Conservation (phyloP, 306 rosid genomes). For the Acacia confusa region DNA sequence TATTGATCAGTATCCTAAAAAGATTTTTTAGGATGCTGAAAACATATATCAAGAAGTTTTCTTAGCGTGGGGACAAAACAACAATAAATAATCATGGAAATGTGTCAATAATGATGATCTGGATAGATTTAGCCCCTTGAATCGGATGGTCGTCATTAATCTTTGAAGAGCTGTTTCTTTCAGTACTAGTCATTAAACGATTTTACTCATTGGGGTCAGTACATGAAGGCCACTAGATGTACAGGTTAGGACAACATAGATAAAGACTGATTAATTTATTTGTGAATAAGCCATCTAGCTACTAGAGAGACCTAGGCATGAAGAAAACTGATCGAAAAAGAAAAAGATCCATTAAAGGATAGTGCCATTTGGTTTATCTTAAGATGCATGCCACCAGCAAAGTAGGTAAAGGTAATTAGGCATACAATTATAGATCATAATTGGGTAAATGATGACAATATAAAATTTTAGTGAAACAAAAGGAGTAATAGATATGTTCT, state of each 20-base stretch:
- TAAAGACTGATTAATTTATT: slow-evolving; percentile 21
- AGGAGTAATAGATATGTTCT: not conserved
- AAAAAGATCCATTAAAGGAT: not conserved
- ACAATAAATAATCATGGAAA: not conserved
- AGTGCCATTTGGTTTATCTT: not conserved
- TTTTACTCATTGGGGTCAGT: not conserved
- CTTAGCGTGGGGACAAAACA: not conserved
- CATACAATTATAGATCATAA: not conserved
- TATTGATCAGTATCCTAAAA: no score
- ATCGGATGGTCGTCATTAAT: not conserved
- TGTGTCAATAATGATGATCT: slow-evolving; percentile 2
- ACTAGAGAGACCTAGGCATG: not conserved
- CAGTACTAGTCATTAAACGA: not conserved
- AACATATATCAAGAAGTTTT: not conserved
- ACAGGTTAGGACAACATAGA: not conserved
- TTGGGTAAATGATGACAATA: slow-evolving; percentile 17
- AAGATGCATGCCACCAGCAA: not conserved
- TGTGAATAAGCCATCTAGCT: slow-evolving; percentile 8
- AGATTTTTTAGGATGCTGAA: no score
- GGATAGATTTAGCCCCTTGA: not conserved
- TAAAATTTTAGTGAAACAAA: not conserved
- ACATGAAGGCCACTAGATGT: not conserved
- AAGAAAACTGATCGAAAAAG: not conserved
- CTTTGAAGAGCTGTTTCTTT: not conserved
- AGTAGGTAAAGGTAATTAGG: not conserved